These are phyloP conservation scores for Phallus indusiatus DNA, from an alignment of 768 basidiomycete species.

Conservation along the genomic window DNA sequence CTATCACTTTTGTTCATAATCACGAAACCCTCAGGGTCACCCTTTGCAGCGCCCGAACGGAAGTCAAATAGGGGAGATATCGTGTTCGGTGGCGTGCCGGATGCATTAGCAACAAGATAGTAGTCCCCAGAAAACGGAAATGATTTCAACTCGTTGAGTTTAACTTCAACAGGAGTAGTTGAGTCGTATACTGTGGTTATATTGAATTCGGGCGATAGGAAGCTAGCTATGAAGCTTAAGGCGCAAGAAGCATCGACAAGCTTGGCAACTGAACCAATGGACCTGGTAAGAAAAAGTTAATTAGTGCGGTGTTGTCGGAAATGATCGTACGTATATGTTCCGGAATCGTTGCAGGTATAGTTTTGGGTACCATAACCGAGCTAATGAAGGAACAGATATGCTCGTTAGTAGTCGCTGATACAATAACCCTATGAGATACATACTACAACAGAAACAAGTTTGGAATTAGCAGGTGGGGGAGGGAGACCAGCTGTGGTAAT, in stretches of 20 bases:
- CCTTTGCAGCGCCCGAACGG: slow-evolving; percentile 29
- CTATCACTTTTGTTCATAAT: slow-evolving; percentile 33
- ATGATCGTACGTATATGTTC: not conserved
- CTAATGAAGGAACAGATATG: not conserved
- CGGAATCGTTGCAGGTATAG: not conserved
- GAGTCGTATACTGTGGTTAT: too few relatives aligned
- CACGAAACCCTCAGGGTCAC: slow-evolving; percentile 37
- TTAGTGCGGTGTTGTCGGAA: not conserved
- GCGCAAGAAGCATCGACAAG: slow-evolving; percentile 23
- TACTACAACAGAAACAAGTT: not conserved
- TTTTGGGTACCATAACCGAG: not conserved
- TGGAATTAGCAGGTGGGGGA: not conserved
- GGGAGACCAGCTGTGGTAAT: not conserved
- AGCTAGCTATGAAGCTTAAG: not conserved
- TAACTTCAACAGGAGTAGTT: slow-evolving; percentile 10
- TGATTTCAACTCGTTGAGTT: slow-evolving; percentile 10
- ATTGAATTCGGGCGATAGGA: not conserved
- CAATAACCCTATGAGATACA: not conserved
- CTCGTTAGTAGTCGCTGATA: too few relatives aligned
- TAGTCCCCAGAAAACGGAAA: slow-evolving; percentile 36
- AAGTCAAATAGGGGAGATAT: slow-evolving; percentile 49
- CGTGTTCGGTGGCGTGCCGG: slow-evolving; percentile 23
- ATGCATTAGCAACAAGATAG: slow-evolving; percentile 44
- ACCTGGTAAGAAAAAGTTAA: not conserved
- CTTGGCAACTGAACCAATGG: slow-evolving; percentile 13